A percentile compares a stretch with the other conserved stretches of the same genome.
phyloP scores from a whole-genome alignment of 2,329 filamentous ascomycete genomes.

The Paramyrothecium roridum region DNA sequence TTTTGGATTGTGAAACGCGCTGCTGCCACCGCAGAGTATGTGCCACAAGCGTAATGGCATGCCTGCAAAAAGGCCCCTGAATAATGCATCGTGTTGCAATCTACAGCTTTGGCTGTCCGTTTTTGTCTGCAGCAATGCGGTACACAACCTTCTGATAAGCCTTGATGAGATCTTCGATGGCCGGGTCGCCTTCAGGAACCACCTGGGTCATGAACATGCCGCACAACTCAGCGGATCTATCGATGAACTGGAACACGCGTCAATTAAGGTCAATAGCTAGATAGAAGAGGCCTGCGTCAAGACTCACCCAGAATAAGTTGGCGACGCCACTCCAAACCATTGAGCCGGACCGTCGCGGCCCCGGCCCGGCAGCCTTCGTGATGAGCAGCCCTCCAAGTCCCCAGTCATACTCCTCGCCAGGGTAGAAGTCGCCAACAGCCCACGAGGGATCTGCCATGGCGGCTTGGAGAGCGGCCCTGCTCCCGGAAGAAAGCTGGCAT shows the following conservation, averaged over 20 bases:
- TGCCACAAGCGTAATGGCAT: too few relatives aligned
- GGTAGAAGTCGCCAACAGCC: background rate
- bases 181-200: background rate
- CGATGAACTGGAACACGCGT: background rate
- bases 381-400: background rate
- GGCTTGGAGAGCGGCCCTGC: background rate
- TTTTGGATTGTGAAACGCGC: too few relatives aligned
- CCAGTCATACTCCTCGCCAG: background rate
- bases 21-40: too few relatives aligned
- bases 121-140: background rate
- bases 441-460: background rate
- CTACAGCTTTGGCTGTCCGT: background rate
- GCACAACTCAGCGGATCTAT: background rate
- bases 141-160: background rate
- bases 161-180: background rate
- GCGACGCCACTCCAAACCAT: background rate
- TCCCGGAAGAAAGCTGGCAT: background rate
- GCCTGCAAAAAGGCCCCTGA: too few relatives aligned
- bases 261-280: background rate
- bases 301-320: background rate
- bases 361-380: background rate
- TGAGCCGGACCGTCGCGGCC: background rate
- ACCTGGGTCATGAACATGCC: constrained; percentile 1
- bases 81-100: too few relatives aligned
- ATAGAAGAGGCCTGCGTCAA: background rate